These are phyloP conservation scores for Thelonectria olida DNA, from an alignment of 2,329 filamentous ascomycete genomes.

Conservation along the genomic window DNA sequence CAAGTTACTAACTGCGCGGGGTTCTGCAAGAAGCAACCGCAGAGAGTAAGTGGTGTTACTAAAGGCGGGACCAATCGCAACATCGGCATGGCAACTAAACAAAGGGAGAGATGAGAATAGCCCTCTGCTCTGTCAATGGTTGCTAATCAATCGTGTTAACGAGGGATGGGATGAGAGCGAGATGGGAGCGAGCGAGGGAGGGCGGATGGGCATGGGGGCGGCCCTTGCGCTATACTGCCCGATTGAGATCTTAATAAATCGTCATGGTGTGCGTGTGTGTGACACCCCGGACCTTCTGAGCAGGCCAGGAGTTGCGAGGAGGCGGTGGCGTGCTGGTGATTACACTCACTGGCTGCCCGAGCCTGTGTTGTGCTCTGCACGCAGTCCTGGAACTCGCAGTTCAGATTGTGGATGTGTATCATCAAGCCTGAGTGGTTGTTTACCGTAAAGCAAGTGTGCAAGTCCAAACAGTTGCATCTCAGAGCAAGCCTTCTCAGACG, in stretches of 20 bases:
- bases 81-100: neutral
- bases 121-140: conserved; percentile 28
- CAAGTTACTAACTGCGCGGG: neutral
- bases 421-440: neutral
- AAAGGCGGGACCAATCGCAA: conserved; percentile 30
- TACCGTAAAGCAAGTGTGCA: too few species aligned
- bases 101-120: too few species aligned
- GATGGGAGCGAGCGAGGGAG: neutral
- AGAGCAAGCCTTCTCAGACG: too few species aligned
- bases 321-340: conserved; percentile 1
- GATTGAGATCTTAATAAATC: conserved; percentile 39
- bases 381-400: too few species aligned
- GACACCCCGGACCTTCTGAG: neutral
- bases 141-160: conserved; percentile 34
- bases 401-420: too few species aligned
- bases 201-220: conserved; percentile 4
- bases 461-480: too few species aligned
- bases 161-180: too few species aligned
- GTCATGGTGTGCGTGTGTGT: conserved; percentile 28
- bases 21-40: neutral
- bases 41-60: conserved; percentile 17
- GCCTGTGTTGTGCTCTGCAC: too few species aligned
- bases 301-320: neutral
- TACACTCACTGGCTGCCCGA: too few species aligned
- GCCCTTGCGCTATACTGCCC: conserved; percentile 32